phyloP scores from a whole-genome alignment of 371 early-diverging fungal species.

The Lichtheimia ornata region DNA sequence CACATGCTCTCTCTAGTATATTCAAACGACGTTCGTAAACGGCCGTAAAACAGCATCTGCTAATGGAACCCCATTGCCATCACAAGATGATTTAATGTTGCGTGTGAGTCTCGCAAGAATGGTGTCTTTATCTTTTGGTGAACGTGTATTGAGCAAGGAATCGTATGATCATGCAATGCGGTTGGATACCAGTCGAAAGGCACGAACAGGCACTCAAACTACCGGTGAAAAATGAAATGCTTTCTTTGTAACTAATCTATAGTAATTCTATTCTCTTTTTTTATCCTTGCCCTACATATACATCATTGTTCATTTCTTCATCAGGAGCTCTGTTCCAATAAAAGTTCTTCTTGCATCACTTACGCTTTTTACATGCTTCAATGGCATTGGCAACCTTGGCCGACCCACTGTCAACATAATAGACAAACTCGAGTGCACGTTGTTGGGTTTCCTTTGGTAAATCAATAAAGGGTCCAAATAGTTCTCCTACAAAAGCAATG shows the following conservation, averaged over 20 bases:
- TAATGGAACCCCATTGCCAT: constrained; percentile 26
- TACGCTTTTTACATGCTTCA: constrained; percentile 18
- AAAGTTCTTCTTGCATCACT: background rate
- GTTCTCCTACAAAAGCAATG: constrained; percentile 15
- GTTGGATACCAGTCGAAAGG: constrained; percentile 24
- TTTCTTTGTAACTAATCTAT: too few relatives aligned
- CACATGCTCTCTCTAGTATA: constrained; percentile 36
- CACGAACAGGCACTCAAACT: background rate
- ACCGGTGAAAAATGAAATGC: too few relatives aligned
- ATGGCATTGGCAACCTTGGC: constrained; percentile 31
- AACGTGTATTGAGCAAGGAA: constrained; percentile 29
- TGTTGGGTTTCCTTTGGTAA: constrained; percentile 48
- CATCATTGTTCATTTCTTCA: too few relatives aligned
- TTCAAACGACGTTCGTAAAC: constrained; percentile 56
- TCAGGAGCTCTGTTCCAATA: background rate
- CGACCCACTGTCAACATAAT: constrained; percentile 34
- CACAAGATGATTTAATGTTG: constrained; percentile 52
- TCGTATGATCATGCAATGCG: constrained; percentile 36
- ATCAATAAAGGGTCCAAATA: constrained; percentile 50
- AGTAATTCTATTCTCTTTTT: too few relatives aligned
- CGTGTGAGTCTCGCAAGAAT: constrained; percentile 40
- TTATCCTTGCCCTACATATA: too few relatives aligned
- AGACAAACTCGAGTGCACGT: constrained; percentile 53
- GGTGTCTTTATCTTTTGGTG: constrained; percentile 45
- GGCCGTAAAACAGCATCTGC: constrained; percentile 52